Evolutionary conservation across 2,329 filamentous ascomycete genomes (phyloP).

Genomic region (Clarireedia paspali): DNA sequence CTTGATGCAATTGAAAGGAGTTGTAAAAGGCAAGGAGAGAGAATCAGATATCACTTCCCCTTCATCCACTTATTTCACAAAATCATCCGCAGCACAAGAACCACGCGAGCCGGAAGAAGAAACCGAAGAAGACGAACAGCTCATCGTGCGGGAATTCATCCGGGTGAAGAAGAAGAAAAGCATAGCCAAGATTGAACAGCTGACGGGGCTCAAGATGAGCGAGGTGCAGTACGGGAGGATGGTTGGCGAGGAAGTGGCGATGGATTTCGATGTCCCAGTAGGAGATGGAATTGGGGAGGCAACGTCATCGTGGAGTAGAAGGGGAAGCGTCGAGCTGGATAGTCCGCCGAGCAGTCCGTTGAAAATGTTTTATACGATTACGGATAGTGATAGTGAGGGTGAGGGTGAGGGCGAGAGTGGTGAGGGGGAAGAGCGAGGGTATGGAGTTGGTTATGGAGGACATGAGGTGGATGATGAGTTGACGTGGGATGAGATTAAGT

Average conservation of each 20-base stretch:
- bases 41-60: background rate
- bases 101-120: background rate
- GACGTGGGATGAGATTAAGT: background rate
- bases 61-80: too few relatives aligned
- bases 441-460: background rate
- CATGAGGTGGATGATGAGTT: background rate
- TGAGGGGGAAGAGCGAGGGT: background rate
- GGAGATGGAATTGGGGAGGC: background rate
- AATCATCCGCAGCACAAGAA: background rate
- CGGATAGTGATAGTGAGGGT: slow-evolving; percentile 2
- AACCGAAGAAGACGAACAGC: slow-evolving; percentile 2
- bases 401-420: background rate
- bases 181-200: slow-evolving; percentile 7
- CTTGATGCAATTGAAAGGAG: too few relatives aligned
- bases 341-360: slow-evolving; percentile 10
- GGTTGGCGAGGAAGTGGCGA: slow-evolving; percentile 2
- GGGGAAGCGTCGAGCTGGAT: slow-evolving; percentile 1
- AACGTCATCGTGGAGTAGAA: background rate
- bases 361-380: slow-evolving; percentile 7
- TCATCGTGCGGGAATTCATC: slow-evolving; percentile 3
- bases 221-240: slow-evolving; percentile 9
- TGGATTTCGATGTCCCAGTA: background rate
- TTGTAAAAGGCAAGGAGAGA: background rate
- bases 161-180: slow-evolving; percentile 7
- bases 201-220: slow-evolving; percentile 5